phyloP scores from a whole-genome alignment of 805 yeast species.

The Metschnikowia vanudenii region DNA sequence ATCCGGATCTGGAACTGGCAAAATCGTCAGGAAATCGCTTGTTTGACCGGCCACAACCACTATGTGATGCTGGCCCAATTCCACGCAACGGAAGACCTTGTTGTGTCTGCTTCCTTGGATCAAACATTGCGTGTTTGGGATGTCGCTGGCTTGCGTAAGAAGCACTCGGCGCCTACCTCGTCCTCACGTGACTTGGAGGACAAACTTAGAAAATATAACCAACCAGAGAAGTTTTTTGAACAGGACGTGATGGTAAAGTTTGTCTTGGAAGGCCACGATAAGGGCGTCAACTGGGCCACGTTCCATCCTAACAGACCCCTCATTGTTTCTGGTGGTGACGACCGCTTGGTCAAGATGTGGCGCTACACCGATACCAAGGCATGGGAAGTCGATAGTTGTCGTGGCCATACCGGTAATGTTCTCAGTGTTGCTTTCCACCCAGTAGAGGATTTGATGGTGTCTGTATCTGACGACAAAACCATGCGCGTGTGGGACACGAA shows the following conservation, averaged over 20 bases:
- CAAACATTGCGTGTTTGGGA: conserved; percentile 99
- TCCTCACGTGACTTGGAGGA: conserved; percentile 54
- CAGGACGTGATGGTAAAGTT: conserved; percentile 63
- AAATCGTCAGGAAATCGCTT: conserved; percentile 94
- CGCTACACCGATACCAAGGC: conserved; percentile 97
- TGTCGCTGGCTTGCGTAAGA: conserved; percentile 89
- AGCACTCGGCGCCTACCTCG: conserved; percentile 77
- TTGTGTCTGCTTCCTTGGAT: conserved; percentile 94
- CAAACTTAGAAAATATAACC: conserved; percentile 35
- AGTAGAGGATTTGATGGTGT: conserved; percentile 82
- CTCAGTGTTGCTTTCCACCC: conserved; percentile 91
- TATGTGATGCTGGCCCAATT: conserved; percentile 98
- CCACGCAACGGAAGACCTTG: conserved; percentile 92
- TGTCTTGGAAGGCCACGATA: conserved; percentile 95
- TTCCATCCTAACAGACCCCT: conserved; percentile 96
- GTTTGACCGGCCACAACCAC: conserved; percentile 96
- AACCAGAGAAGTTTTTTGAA: no score
- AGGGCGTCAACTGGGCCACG: conserved; percentile 98
- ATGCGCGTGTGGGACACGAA: conserved; percentile 96
- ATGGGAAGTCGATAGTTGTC: conserved; percentile 98
- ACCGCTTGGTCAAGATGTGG: conserved; percentile 93
- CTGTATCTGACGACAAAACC: conserved; percentile 95
- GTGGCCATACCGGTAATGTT: conserved; percentile 96
- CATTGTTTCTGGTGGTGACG: conserved; percentile 95
- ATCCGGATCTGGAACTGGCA: conserved; percentile 99